A percentile compares a stretch with the other conserved stretches of the same genome.
phyloP scores from a whole-genome alignment of 2,329 filamentous ascomycete species.

The Myriangium duriaei region DNA sequence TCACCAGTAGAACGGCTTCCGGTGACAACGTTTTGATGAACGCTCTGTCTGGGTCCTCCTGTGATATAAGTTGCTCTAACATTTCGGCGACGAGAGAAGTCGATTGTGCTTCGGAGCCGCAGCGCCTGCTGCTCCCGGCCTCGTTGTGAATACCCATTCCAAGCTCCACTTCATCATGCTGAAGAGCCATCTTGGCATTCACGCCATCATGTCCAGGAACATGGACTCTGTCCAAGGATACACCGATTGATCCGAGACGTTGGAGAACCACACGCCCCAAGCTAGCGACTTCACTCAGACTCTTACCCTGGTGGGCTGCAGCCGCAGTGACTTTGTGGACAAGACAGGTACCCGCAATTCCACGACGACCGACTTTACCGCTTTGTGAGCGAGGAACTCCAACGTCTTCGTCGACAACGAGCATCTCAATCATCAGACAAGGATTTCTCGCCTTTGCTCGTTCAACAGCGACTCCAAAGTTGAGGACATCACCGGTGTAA shows the following conservation, averaged over 20 bases:
- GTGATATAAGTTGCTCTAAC: slow-evolving; percentile 29
- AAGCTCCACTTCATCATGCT: slow-evolving; percentile 17
- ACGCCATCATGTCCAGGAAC: neutral
- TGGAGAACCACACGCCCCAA: neutral
- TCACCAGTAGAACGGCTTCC: slow-evolving; percentile 29
- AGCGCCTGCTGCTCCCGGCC: slow-evolving; percentile 28
- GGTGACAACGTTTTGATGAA: slow-evolving; percentile 29
- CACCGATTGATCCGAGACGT: neutral
- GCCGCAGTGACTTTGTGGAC: neutral
- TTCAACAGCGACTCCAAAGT: neutral
- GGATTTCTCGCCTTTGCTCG: no score
- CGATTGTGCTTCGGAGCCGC: slow-evolving; percentile 26
- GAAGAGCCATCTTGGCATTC: neutral
- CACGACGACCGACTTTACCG: neutral
- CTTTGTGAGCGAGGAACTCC: neutral
- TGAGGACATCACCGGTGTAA: neutral
- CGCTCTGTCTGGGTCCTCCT: slow-evolving; percentile 28
- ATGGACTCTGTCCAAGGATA: neutral
- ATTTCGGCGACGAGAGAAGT: slow-evolving; percentile 31
- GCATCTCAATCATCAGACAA: no score
- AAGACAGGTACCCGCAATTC: neutral
- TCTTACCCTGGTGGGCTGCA: neutral
- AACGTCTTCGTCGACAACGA: neutral
- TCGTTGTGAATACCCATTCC: slow-evolving; percentile 34
- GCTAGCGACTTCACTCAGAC: neutral